Conservation (phyloP, 2,329 filamentous ascomycete species). For the Aspergillus japonicus region DNA sequence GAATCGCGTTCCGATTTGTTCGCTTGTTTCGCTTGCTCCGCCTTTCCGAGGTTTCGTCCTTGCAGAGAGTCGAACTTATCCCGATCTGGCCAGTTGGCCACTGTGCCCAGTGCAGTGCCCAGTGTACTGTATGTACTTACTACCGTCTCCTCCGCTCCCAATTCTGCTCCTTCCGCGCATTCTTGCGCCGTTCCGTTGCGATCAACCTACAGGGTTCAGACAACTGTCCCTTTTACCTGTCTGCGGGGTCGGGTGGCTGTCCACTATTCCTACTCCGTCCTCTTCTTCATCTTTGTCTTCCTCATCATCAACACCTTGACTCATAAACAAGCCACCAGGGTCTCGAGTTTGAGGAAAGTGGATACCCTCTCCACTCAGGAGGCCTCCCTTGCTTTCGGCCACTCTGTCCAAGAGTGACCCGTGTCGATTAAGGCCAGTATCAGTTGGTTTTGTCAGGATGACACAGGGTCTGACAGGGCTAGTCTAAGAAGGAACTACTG, state of each 20-base stretch:
- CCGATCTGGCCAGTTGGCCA: background rate
- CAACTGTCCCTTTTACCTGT: background rate
- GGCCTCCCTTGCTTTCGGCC: conserved; percentile 4
- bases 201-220: background rate
- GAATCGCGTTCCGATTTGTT: conserved; percentile 19
- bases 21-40: background rate
- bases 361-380: conserved; percentile 6
- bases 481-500: background rate
- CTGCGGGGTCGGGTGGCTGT: background rate
- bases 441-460: background rate
- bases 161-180: background rate
- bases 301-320: background rate
- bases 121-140: too few relatives aligned
- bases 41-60: background rate
- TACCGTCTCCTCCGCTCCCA: too few relatives aligned
- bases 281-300: background rate
- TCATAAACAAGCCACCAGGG: background rate
- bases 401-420: background rate
- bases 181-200: background rate
- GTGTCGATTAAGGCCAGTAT: background rate
- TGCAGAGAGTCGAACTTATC: background rate
- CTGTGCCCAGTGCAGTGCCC: too few relatives aligned
- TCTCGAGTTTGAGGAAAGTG: background rate
- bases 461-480: background rate
- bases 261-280: background rate